A percentile compares a stretch with the other conserved stretches of the same genome.
Conservation (phyloP, 2,329 filamentous ascomycete genomes). For the Colletotrichum lindemuthianum region DNA sequence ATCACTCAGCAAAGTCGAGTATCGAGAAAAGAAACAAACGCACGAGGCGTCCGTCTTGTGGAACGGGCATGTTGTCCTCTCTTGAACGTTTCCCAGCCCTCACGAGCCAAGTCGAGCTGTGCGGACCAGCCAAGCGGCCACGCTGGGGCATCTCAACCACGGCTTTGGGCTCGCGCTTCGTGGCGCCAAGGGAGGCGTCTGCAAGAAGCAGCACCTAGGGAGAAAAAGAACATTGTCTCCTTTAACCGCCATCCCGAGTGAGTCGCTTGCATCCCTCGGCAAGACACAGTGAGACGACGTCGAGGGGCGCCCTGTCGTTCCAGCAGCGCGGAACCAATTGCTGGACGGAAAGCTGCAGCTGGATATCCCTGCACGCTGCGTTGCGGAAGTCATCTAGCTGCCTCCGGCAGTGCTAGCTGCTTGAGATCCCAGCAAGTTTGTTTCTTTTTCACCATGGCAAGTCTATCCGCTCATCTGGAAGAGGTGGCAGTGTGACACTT, state of each 20-base stretch:
- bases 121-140: slow-evolving; percentile 22
- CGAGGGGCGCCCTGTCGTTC: slow-evolving; percentile 11
- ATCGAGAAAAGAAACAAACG: too few species aligned
- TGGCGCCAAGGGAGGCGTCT: slow-evolving; percentile 9
- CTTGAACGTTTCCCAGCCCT: slow-evolving; percentile 1
- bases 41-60: not conserved
- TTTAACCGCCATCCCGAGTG: slow-evolving; percentile 18
- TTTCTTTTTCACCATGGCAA: slow-evolving; percentile 21
- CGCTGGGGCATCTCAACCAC: slow-evolving; percentile 18
- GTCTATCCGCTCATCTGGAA: not conserved
- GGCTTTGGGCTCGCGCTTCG: slow-evolving; percentile 27
- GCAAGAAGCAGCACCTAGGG: slow-evolving; percentile 3
- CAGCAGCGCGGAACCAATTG: slow-evolving; percentile 25
- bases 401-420: slow-evolving; percentile 7
- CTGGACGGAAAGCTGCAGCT: slow-evolving; percentile 1
- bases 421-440: not conserved
- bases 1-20: too few species aligned
- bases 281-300: slow-evolving; percentile 23
- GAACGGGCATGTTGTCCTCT: slow-evolving; percentile 1
- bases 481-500: not conserved
- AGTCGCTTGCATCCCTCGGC: slow-evolving; percentile 23
- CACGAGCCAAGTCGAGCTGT: not conserved
- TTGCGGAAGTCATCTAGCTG: slow-evolving; percentile 2
- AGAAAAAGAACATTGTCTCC: slow-evolving; percentile 9
- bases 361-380: slow-evolving; percentile 18